Percentiles rank a stretch among this genome's conserved stretches.
Evolutionary conservation across 768 basidiomycete species (phyloP).

Genomic region (Mycena vulgaris): DNA sequence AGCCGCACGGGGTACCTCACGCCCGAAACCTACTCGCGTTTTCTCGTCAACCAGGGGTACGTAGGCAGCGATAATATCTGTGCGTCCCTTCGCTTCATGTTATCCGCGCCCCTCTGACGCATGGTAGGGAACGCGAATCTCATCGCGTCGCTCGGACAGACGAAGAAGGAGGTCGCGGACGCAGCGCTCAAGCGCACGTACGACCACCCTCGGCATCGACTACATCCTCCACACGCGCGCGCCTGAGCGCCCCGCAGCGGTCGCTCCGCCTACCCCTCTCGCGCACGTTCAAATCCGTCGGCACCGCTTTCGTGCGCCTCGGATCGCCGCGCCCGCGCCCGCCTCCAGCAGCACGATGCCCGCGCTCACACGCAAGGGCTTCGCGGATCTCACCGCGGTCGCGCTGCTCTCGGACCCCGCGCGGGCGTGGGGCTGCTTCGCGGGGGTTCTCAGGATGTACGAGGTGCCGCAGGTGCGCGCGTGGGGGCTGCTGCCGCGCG

Average conservation of each 20-base stretch:
- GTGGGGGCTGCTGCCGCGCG: too few relatives aligned
- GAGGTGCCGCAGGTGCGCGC: too few relatives aligned
- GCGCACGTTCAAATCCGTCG: too few relatives aligned
- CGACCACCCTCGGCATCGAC: slow-evolving; percentile 18
- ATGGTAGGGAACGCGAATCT: slow-evolving; percentile 25
- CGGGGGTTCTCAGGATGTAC: too few relatives aligned
- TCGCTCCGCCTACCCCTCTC: not conserved
- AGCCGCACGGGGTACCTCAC: slow-evolving; percentile 15
- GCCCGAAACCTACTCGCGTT: slow-evolving; percentile 35
- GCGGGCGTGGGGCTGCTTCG: too few relatives aligned
- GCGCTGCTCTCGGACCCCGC: too few relatives aligned
- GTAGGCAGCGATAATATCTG: slow-evolving; percentile 30
- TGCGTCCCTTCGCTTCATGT: not conserved
- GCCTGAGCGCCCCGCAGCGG: too few relatives aligned
- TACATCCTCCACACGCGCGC: too few relatives aligned
- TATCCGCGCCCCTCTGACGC: not conserved
- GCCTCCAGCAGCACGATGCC: too few relatives aligned
- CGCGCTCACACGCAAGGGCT: too few relatives aligned
- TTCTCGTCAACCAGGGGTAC: slow-evolving; percentile 36
- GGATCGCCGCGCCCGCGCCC: too few relatives aligned
- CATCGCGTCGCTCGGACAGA: slow-evolving; percentile 8
- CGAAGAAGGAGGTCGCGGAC: slow-evolving; percentile 36
- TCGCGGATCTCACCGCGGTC: too few relatives aligned
- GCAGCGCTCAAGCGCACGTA: slow-evolving; percentile 29
- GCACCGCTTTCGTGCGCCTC: not conserved